Evolutionary conservation across 2,329 filamentous ascomycete species (phyloP), one percentile per base, ranked within the genome.

Genomic region (Geosmithia morbida): DNA sequence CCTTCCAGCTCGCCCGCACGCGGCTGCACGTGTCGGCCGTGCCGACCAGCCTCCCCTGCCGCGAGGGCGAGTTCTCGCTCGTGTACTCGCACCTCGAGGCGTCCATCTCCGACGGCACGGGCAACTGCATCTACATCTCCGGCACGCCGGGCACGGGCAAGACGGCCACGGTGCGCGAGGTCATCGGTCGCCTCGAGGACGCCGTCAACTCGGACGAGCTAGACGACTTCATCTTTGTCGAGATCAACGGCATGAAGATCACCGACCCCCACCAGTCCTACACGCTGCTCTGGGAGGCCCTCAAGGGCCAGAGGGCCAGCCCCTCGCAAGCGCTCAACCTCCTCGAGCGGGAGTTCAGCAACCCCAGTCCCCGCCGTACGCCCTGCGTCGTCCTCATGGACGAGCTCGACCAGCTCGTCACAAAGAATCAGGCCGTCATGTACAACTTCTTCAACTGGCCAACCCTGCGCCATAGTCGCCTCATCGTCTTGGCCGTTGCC

Each of bases 381-480:
- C 92, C 94, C 1, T 97, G 90, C 59, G 92, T 98, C 14, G 92
- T 98, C 2, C 68, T 98, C 46, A 98, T 98, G 92, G 92, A 98
- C 58, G 92, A 98, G 65, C 74, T 98, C 44, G 92, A 98, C 61
- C 92, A 98, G 65, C 77, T 98, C 7, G 94, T 98, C 5, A 98
- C 92, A 13, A 92, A 90, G 59, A 97, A 95, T 58, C 94, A 98
- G 63, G 90, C 87, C n/a, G 92, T 98, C 66, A 98, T 98, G 92
- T 98, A 98, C 69, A 98, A 98, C 64, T 98, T 98, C 65, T 98
- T 98, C 75, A 98, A 98, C 60, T 98, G 92, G 92, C 92, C 92
- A 3, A 85, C 87, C 11, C 71, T 97, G 47, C 79, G 86, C 45
- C 89, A 98, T 64, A 95, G 87, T 47, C 80, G 89, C 45, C 73